Conservation (phyloP, 139 green algal genomes). For the Pseudopediastrum boryanum region DNA sequence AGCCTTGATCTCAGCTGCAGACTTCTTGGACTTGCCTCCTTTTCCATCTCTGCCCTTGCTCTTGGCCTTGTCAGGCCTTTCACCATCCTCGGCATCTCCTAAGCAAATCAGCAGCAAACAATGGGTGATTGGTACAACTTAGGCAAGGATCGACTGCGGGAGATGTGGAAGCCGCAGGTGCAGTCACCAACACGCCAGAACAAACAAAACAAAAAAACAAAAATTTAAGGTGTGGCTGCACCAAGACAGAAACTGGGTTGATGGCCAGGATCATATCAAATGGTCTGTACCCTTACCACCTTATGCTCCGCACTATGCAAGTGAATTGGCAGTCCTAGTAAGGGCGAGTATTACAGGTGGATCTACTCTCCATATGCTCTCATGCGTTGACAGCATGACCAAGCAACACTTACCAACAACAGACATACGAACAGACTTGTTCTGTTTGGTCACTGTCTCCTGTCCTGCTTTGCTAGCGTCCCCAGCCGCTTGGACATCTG, state of each 20-base stretch:
- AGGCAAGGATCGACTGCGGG: too few species aligned
- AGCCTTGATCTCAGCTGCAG: not conserved
- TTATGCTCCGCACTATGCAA: too few species aligned
- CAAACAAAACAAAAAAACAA: too few species aligned
- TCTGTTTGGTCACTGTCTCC: not conserved
- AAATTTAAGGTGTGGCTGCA: too few species aligned
- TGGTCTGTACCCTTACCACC: too few species aligned
- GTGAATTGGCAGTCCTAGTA: too few species aligned
- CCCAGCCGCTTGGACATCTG: not conserved
- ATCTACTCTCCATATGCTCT: too few species aligned
- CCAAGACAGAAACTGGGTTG: too few species aligned
- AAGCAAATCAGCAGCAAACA: not conserved
- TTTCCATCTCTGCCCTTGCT: not conserved
- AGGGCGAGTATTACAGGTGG: too few species aligned
- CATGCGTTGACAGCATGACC: too few species aligned
- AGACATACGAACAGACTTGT: conserved; percentile 30
- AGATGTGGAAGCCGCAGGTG: too few species aligned
- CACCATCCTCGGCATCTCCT: not conserved
- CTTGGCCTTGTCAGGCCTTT: not conserved
- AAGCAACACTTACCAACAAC: not conserved
- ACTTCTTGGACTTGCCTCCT: not conserved
- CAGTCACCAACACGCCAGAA: not conserved
- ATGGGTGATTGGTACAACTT: not conserved
- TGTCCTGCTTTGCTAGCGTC: not conserved
- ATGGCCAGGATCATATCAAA: too few species aligned